phyloP scores from a whole-genome alignment of 768 basidiomycete species.

The Exsudoporus frostii region DNA sequence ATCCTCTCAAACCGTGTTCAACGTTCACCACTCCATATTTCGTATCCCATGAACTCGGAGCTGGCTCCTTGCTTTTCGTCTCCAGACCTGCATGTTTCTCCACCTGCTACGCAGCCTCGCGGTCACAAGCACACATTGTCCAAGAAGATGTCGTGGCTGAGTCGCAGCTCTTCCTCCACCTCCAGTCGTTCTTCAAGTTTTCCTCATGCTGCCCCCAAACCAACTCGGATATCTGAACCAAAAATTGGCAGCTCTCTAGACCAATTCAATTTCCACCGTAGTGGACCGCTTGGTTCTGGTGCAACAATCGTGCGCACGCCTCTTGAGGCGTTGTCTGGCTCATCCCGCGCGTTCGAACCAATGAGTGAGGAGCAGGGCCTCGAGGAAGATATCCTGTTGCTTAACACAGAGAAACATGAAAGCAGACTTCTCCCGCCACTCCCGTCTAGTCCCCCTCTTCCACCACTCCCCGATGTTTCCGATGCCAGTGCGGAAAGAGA shows the following conservation, averaged over 20 bases:
- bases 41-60: slow-evolving; percentile 20
- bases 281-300: slow-evolving; percentile 60
- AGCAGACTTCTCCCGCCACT: slow-evolving; percentile 27
- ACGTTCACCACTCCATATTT: slow-evolving; percentile 12
- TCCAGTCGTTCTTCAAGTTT: slow-evolving; percentile 17
- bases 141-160: slow-evolving; percentile 43
- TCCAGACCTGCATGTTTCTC: slow-evolving; percentile 24
- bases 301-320: slow-evolving; percentile 78
- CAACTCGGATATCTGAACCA: slow-evolving; percentile 45
- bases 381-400: slow-evolving; percentile 5
- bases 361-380: slow-evolving; percentile 11
- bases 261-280: slow-evolving; percentile 32
- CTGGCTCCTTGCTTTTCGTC: slow-evolving; percentile 24
- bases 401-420: slow-evolving; percentile 16
- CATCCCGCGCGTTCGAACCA: slow-evolving; percentile 10
- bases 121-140: slow-evolving; percentile 37
- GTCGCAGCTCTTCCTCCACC: slow-evolving; percentile 35
- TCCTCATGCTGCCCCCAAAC: slow-evolving; percentile 36
- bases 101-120: slow-evolving; percentile 29
- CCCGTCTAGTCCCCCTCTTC: slow-evolving; percentile 47
- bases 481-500: not conserved
- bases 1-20: slow-evolving; percentile 23
- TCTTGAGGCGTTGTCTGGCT: slow-evolving; percentile 61
- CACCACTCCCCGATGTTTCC: slow-evolving; percentile 43
- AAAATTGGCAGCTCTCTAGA: slow-evolving; percentile 35